Evolutionary conservation across 257 asterid genomes (phyloP).

Genomic region (Solanum dulcamara): DNA sequence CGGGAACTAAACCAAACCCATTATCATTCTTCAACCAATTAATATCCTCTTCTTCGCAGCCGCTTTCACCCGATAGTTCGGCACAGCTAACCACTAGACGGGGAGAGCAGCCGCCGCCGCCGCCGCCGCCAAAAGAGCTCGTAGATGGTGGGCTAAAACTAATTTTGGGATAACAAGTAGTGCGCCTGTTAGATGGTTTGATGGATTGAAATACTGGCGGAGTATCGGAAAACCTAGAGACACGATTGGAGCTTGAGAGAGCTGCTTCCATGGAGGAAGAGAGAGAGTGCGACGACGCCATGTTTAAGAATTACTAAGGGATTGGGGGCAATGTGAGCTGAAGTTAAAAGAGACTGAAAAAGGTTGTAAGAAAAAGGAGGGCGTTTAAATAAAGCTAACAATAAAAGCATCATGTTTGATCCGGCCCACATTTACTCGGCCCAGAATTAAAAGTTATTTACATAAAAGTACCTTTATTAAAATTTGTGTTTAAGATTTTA

Average conservation of each 20-base stretch:
- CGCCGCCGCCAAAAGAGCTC: conserved; percentile 9
- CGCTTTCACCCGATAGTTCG: background rate
- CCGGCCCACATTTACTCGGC: background rate
- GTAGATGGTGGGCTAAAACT: conserved; percentile 7
- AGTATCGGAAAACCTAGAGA: conserved; percentile 23
- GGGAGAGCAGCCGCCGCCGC: background rate
- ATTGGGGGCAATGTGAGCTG: background rate
- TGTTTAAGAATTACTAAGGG: background rate
- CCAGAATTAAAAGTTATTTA: background rate
- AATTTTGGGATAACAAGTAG: conserved; percentile 2
- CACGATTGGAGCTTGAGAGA: conserved; percentile 26
- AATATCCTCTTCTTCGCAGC: conserved; percentile 15
- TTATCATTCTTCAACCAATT: conserved; percentile 10
- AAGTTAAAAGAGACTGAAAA: background rate
- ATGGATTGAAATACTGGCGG: background rate
- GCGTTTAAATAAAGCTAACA: background rate
- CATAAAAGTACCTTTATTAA: too few relatives aligned
- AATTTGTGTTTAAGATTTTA: too few relatives aligned
- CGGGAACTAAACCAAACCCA: conserved; percentile 27
- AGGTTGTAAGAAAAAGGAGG: background rate
- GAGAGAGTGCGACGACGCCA: conserved; percentile 17
- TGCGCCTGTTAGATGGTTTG: background rate
- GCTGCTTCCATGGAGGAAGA: conserved; percentile 57
- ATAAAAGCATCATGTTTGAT: background rate
- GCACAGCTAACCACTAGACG: conserved; percentile 25